A percentile compares a stretch with the other conserved stretches of the same genome.
These are phyloP conservation scores for Tulasnella sp. DNA, from an alignment of 768 basidiomycete genomes.

Conservation along the genomic window DNA sequence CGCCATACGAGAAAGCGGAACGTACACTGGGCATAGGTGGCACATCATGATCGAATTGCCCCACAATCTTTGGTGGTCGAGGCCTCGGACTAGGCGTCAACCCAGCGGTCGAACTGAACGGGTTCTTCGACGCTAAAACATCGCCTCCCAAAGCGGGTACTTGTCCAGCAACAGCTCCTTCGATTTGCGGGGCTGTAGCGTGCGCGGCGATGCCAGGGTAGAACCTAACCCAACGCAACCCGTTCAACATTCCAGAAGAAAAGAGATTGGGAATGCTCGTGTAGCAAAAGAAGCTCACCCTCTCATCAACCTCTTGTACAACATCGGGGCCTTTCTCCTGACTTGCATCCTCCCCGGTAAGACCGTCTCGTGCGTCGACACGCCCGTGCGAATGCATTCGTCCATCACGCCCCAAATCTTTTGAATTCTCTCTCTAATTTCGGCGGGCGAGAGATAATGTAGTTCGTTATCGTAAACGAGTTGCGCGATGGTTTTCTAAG, in stretches of 20 bases:
- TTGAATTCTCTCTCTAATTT: conserved; percentile 71
- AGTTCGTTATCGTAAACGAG: conserved; percentile 91
- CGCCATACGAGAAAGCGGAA: background rate
- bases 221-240: conserved; percentile 39
- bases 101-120: background rate
- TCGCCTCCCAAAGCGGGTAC: background rate
- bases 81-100: background rate
- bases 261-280: conserved; percentile 9
- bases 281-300: conserved; percentile 51
- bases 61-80: conserved; percentile 52
- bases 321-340: conserved; percentile 76
- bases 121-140: background rate
- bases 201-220: conserved; percentile 45
- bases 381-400: conserved; percentile 79
- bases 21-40: conserved; percentile 61
- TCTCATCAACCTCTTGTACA: conserved; percentile 87
- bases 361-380: conserved; percentile 69
- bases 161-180: background rate
- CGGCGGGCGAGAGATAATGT: conserved; percentile 66
- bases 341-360: conserved; percentile 83
- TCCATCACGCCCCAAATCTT: conserved; percentile 92
- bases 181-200: conserved; percentile 31
- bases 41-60: conserved; percentile 73
- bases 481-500: conserved; percentile 86
- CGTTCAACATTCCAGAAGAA: background rate